Evolutionary conservation across 495 filamentous ascomycete genomes (phyloP), one percentile per base, ranked within the genome.

Genomic region (Trichocladium antarcticum): DNA sequence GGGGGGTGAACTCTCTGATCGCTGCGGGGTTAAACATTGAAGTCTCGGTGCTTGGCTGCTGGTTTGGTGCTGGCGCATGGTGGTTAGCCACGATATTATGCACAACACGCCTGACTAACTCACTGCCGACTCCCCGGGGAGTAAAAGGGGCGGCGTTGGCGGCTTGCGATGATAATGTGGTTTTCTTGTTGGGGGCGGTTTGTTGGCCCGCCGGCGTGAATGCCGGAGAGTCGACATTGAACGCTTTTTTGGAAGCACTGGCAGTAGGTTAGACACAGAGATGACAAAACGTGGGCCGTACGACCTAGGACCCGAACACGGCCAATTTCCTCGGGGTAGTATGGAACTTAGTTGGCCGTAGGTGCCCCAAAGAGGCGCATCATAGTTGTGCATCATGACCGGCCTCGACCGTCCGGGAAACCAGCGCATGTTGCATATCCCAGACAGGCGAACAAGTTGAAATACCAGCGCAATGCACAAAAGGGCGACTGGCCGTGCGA

Each of bases 151-250:
- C 84, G n/a, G 92, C 92, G 66, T 73, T 88, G 2, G 83, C 93
- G 49, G 85, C 82, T 65, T 89, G 87, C 1, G 89, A 87, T 5
- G 89, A 90, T 49, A 97, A 67, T 10, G 66, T 71, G 8, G 75
- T 69, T 59, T 86, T 87, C 54, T 81, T 83, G 7, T 74, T 52
- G 17, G 60, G 47, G 28, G 56, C 55, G 5, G 35, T 20, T n/a
- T 58, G 50, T 28, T 53, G 74, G 67, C 64, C 75, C 66, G 70
- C 74, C 50, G 92, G 93, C 1, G 88, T 95, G 56, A 98, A 98
- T 36, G 90, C 84, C 12, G 93, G 92, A 11, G 92, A 96, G 54
- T 97, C 92, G 57, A 94, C 90, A 64, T 95, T 97, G 57, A 98
- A 79, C 12, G 81, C 72, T 70, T 90, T 88, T 70, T 84, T 92